These are phyloP conservation scores for Neofusicoccum ribis DNA, from an alignment of 2,329 filamentous ascomycete genomes.

Conservation along the genomic window DNA sequence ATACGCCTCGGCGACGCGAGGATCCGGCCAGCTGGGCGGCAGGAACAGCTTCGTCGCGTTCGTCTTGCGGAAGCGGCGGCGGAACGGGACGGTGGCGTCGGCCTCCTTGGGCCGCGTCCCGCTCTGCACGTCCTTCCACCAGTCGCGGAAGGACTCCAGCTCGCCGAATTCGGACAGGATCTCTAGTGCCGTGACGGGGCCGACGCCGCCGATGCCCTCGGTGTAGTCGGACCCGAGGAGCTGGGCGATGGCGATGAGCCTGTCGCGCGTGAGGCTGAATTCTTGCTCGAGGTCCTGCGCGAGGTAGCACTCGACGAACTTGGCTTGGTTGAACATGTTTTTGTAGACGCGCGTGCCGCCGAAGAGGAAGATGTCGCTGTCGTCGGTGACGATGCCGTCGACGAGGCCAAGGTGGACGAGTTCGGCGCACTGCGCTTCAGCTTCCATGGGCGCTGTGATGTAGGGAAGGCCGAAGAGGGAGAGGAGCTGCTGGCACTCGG, in stretches of 20 bases:
- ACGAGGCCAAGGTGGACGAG: conserved; percentile 83
- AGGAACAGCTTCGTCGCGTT: conserved; percentile 86
- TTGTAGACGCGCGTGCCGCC: conserved; percentile 97
- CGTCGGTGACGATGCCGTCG: conserved; percentile 96
- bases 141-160: conserved; percentile 76
- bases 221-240: conserved; percentile 94
- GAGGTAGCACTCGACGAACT: conserved; percentile 96
- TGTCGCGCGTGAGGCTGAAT: conserved; percentile 79
- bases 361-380: conserved; percentile 95
- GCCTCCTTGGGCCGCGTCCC: conserved; percentile 60
- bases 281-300: conserved; percentile 82
- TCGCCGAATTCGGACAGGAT: conserved; percentile 86
- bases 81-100: conserved; percentile 63
- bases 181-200: conserved; percentile 91
- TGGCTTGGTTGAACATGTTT: conserved; percentile 99
- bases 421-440: conserved; percentile 95
- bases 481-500: conserved; percentile 89
- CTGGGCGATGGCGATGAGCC: conserved; percentile 87
- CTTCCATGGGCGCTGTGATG: conserved; percentile 97
- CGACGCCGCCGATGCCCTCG: conserved; percentile 84
- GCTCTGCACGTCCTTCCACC: conserved; percentile 80
- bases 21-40: conserved; percentile 74
- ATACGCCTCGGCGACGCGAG: conserved; percentile 80
- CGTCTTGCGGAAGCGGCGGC: conserved; percentile 79
- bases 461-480: conserved; percentile 92